Evolutionary conservation across 139 green algal species (phyloP), one percentile per base, ranked within the genome.

Genomic region (Protoeuglena noctilucae): DNA sequence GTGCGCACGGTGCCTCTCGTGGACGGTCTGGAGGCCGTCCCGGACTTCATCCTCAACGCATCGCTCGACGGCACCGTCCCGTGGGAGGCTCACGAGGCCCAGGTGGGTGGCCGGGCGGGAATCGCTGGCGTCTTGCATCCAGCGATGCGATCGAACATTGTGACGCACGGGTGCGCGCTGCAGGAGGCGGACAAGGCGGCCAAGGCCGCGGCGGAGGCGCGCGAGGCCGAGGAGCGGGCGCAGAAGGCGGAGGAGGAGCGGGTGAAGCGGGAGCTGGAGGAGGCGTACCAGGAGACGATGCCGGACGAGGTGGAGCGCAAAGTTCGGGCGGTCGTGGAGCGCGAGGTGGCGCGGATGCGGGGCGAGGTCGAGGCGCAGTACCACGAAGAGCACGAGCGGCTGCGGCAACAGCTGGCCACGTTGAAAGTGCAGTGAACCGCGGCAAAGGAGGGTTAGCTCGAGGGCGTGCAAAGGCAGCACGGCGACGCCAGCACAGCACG

Each of bases 251-350:
- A 51, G 21, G 61, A 34, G 2, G 64, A 54, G 12, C 61, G 52
- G 28, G 71, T 79, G 31, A 63, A 67, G 57, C 54, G 28, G 3
- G 49, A 40, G 25, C 21, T 84, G 6, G 57, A 70, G n/a, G 64
- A 66, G 17, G 69, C 69, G 39, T 82, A 82, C 45, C 68, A 74
- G 46, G 60, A 57, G 18, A 59, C 67, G 17, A 71, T 85, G 9
- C 71, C 71, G 12, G 74, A 85, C 25, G 77, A 82, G 46, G 58
- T 85, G 40, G 56, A 68, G 51, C 62, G 65, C 6, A 60, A 57
- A 4, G 74, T 82, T 40, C 17, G 55, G 41, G 46, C 40, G 30
- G 71, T 56, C 2, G 25, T 82, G 27, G 55, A 68, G 39, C 45
- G 49, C 18, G 66, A 81, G 47, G 51, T 76, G 63, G 63, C 6